Evolutionary conservation across 1,284 basidiomycete genomes (phyloP), one percentile per base, ranked within the genome.

Genomic region (Blastosporella zonata): DNA sequence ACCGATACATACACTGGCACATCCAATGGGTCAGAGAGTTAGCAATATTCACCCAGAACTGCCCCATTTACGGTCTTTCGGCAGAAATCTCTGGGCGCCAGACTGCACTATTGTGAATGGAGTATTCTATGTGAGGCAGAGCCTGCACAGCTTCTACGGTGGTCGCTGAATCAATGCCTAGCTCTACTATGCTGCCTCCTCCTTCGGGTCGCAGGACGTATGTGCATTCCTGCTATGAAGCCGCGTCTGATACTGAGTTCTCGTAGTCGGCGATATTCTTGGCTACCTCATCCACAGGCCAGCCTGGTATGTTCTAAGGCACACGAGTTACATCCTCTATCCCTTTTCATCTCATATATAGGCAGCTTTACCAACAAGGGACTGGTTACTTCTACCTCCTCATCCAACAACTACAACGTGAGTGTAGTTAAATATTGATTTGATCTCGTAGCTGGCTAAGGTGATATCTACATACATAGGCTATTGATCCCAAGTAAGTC

Each of bases 401-500:
- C 55, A 4, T 54, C 63, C 3, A 68, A 70, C 46, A 65, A 68
- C 43, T 80, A 75, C 57, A 81, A 82, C 56, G 78, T 77, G 47
- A 41, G 73, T 59, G 43, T 13, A 9, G 23, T 1, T 23, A 28
- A 21, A 25, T 27, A 9, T 36, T 47, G 3, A 18, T 40, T 49
- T 20, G 37, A 22, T 29, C 9, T 43, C 50, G 42, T 40, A 40
- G 31, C 39, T 42, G 31, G 40, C 9, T 17, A 5, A 38, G 3
- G 5, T 18, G 25, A 7, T 29, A 6, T 22, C 33, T 20, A 37
- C 21, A 29, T 31, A 35, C 15, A 10, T 4, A 78, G 74, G 77
- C 78, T 2, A 79, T 81, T 53, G 78, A 80, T 59, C 78, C 79
- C 25, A 76, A 79, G 76, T 75, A 27, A 45, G n/a, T 23, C 29